These are phyloP conservation scores for Pelargonium fulgidum DNA, from an alignment of 441 rosid genomes.

Conservation along the genomic window DNA sequence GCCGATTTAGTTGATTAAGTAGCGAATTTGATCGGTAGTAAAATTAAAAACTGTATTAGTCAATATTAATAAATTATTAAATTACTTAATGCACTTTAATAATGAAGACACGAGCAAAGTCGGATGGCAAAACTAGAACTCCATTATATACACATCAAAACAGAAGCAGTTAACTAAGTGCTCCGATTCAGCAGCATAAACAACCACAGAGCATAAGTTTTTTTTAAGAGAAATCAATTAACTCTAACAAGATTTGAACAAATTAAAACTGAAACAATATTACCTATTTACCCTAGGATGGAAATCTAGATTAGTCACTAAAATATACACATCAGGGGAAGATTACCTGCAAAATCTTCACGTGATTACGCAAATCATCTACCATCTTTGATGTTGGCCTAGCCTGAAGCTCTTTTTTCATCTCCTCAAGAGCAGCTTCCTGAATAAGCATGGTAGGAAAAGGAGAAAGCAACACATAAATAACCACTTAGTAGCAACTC, in stretches of 20 bases:
- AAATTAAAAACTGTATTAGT: no score
- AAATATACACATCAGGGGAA: conserved; percentile 5
- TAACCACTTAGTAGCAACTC: background rate
- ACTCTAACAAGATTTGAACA: background rate
- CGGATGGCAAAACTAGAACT: no score
- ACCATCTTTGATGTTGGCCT: conserved; percentile 89
- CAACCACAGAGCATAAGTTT: conserved; percentile 4
- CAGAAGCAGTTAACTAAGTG: background rate
- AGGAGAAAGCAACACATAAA: conserved; percentile 11
- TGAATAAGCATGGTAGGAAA: conserved; percentile 27
- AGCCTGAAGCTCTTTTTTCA: conserved; percentile 87
- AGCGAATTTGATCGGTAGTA: no score
- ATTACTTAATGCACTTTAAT: no score
- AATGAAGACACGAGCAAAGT: no score
- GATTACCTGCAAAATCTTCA: conserved; percentile 92
- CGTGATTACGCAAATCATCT: conserved; percentile 94
- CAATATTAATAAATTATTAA: no score
- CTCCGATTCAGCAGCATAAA: conserved; percentile 5
- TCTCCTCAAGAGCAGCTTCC: conserved; percentile 80
- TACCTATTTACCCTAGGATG: background rate
- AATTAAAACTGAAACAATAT: conserved; percentile 11
- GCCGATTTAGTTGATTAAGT: no score
- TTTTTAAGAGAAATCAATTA: background rate
- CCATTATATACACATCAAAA: no score
- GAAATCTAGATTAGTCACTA: background rate